These are phyloP conservation scores for Zygoascus biomembranicola DNA, from an alignment of 805 yeast species.

Conservation along the genomic window DNA sequence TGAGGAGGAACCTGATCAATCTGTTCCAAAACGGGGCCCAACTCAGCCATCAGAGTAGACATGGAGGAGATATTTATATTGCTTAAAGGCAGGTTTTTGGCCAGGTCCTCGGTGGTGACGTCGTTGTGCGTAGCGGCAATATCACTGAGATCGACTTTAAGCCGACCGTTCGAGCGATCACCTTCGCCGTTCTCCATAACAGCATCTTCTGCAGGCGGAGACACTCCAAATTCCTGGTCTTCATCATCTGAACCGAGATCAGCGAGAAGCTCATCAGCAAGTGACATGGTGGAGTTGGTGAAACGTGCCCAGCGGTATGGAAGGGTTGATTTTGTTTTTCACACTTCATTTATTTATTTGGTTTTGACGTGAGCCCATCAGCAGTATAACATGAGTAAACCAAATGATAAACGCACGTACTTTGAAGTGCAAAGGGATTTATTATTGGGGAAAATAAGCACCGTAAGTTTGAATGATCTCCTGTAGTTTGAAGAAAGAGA, in stretches of 20 bases:
- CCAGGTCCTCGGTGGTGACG: conserved; percentile 12
- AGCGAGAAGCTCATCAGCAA: conserved; percentile 34
- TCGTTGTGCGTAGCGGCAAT: conserved; percentile 7
- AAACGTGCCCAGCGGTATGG: neutral
- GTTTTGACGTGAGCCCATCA: neutral
- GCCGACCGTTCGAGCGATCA: neutral
- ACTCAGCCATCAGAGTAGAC: conserved; percentile 15
- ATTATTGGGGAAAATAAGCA: conserved; percentile 48
- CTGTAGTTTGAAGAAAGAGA: conserved; percentile 5
- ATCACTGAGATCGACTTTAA: conserved; percentile 1
- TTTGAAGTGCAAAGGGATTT: conserved; percentile 55
- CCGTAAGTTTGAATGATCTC: conserved; percentile 13
- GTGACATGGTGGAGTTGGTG: conserved; percentile 21
- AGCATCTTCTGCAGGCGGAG: conserved; percentile 3
- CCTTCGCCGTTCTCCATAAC: conserved; percentile 9
- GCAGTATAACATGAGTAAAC: neutral
- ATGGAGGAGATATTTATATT: conserved; percentile 8
- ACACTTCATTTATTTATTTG: neutral
- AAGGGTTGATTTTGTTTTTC: neutral
- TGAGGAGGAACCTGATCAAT: conserved; percentile 3
- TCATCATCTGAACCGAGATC: conserved; percentile 28
- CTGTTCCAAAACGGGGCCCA: conserved; percentile 16
- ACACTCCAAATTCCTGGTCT: conserved; percentile 5
- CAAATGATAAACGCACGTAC: conserved; percentile 24
- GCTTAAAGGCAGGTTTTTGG: conserved; percentile 7